phyloP scores from a whole-genome alignment of 1,284 basidiomycete genomes.

The Pyrrhoderma lamaoense region DNA sequence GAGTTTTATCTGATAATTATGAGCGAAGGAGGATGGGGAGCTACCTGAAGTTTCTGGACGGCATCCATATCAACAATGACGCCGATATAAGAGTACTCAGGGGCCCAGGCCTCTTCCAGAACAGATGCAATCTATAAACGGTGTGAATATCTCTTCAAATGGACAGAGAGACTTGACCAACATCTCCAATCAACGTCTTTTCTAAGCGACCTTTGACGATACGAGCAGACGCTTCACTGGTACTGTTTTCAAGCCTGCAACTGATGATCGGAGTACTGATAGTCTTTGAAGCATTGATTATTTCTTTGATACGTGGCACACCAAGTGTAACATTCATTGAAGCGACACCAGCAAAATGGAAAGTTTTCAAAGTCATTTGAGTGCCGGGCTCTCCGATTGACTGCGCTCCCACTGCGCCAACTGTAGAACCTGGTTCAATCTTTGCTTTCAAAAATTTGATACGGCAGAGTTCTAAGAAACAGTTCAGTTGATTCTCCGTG shows the following conservation, averaged over 20 bases:
- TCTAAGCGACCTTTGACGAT: slow-evolving; percentile 97
- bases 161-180: slow-evolving; percentile 33
- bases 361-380: slow-evolving; percentile 99
- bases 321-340: slow-evolving; percentile 99
- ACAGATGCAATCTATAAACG: slow-evolving; percentile 77
- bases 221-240: slow-evolving; percentile 85
- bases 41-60: slow-evolving; percentile 83
- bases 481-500: slow-evolving; percentile 70
- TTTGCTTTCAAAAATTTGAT: slow-evolving; percentile 89
- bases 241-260: slow-evolving; percentile 81
- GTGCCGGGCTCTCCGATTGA: slow-evolving; percentile 99
- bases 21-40: slow-evolving; percentile 18
- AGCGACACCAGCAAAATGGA: slow-evolving; percentile 99
- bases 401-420: slow-evolving; percentile 97
- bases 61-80: slow-evolving; percentile 90
- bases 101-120: slow-evolving; percentile 94
- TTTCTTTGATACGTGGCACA: slow-evolving; percentile 99
- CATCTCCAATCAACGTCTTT: slow-evolving; percentile 92
- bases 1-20: slow-evolving; percentile 4
- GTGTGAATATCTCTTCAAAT: slow-evolving; percentile 8
- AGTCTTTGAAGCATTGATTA: slow-evolving; percentile 95
- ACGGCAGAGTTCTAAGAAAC: slow-evolving; percentile 86
- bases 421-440: slow-evolving; percentile 95
- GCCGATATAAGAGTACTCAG: slow-evolving; percentile 88
- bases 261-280: slow-evolving; percentile 99